Evolutionary conservation across 2,329 filamentous ascomycete species (phyloP).

Genomic region (Biscogniauxia sp.): DNA sequence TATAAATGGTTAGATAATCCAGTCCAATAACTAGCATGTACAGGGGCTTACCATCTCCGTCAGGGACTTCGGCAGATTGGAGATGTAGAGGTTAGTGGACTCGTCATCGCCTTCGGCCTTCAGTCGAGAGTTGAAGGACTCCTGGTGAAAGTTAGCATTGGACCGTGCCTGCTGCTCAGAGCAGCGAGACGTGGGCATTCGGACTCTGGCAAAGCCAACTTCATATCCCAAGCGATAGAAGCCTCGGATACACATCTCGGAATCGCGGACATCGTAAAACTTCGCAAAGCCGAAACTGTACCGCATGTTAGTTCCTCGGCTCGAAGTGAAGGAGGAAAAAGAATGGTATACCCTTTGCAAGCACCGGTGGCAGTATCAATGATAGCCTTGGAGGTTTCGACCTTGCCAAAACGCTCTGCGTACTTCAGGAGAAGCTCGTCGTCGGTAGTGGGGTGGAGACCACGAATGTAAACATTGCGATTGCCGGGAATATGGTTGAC

Average conservation of each 20-base stretch:
- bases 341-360: slow-evolving; percentile 77
- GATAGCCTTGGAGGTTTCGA: slow-evolving; percentile 97
- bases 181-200: slow-evolving; percentile 27
- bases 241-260: slow-evolving; percentile 92
- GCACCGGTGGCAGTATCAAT: slow-evolving; percentile 90
- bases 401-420: slow-evolving; percentile 83
- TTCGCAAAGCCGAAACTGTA: slow-evolving; percentile 94
- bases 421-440: slow-evolving; percentile 84
- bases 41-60: slow-evolving; percentile 73
- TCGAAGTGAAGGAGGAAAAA: neutral
- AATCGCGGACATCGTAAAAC: slow-evolving; percentile 82
- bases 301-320: slow-evolving; percentile 28
- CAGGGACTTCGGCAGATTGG: slow-evolving; percentile 88
- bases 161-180: slow-evolving; percentile 1
- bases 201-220: slow-evolving; percentile 90
- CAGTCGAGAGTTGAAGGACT: slow-evolving; percentile 96
- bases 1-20: slow-evolving; percentile 34
- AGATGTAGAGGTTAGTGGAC: slow-evolving; percentile 97
- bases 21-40: neutral
- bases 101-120: slow-evolving; percentile 88
- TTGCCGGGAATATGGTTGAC: slow-evolving; percentile 90
- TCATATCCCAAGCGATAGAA: slow-evolving; percentile 95
- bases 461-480: slow-evolving; percentile 97
- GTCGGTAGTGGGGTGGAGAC: slow-evolving; percentile 90
- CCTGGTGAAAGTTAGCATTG: slow-evolving; percentile 47